Evolutionary conservation across 202 grass and related monocot species (phyloP).

Genomic region (Hordeum pubiflorum): DNA sequence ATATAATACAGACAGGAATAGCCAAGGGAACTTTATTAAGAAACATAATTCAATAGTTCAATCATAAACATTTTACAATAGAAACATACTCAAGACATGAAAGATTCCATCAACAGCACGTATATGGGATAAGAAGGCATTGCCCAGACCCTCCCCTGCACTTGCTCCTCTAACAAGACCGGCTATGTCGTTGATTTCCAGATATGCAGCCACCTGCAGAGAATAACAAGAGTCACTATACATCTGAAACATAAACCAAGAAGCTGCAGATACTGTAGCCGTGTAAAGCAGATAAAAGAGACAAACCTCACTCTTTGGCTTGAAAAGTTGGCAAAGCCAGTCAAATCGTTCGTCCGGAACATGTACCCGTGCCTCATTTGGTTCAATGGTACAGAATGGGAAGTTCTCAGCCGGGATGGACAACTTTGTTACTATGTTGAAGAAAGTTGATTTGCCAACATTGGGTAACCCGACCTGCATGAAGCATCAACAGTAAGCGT

Average conservation of each 20-base stretch:
- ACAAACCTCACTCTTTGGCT: constrained; percentile 95
- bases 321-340: constrained; percentile 85
- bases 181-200: constrained; percentile 93
- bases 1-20: background rate
- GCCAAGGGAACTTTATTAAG: background rate
- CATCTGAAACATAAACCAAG: constrained; percentile 14
- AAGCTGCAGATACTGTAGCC: constrained; percentile 10
- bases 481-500: background rate
- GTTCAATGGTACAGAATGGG: constrained; percentile 96
- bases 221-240: constrained; percentile 1
- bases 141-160: constrained; percentile 82
- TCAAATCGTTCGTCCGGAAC: constrained; percentile 93
- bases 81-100: constrained; percentile 84
- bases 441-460: constrained; percentile 97
- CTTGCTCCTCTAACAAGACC: constrained; percentile 94
- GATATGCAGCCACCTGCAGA: constrained; percentile 73
- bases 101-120: constrained; percentile 99
- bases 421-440: constrained; percentile 93
- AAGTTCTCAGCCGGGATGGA: constrained; percentile 96
- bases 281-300: background rate
- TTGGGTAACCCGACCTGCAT: constrained; percentile 94
- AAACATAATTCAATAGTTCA: background rate
- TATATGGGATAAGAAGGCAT: constrained; percentile 91
- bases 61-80: constrained; percentile 8
- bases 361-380: constrained; percentile 86